phyloP scores from a whole-genome alignment of 225 moss, liverwort and hornwort species.

The Pseudoscleropodium purum region DNA sequence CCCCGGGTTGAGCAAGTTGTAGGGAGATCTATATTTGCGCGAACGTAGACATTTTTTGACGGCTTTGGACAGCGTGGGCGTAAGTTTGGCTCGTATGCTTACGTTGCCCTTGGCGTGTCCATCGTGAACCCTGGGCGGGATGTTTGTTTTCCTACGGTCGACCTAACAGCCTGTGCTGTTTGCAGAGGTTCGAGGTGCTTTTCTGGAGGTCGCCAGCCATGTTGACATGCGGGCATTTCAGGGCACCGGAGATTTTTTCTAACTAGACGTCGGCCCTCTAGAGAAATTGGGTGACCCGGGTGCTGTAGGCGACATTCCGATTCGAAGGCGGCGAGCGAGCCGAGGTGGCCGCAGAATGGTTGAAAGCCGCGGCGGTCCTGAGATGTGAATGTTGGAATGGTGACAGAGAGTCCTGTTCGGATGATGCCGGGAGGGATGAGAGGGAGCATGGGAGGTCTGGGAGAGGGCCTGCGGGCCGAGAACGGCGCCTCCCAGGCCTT shows the following conservation, averaged over 20 bases:
- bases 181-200: conserved; percentile 3
- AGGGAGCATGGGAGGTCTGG: conserved; percentile 64
- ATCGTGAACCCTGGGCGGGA: neutral
- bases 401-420: conserved; percentile 87
- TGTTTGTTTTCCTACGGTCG: neutral
- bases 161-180: neutral
- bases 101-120: neutral
- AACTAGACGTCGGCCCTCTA: neutral
- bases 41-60: neutral
- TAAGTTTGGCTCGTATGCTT: neutral
- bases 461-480: conserved; percentile 55
- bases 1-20: neutral
- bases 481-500: conserved; percentile 52
- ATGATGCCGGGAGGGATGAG: conserved; percentile 89
- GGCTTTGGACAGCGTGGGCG: neutral
- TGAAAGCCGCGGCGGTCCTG: neutral
- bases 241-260: neutral
- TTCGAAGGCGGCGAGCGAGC: neutral
- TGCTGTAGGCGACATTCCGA: neutral
- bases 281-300: neutral
- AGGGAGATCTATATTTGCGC: neutral
- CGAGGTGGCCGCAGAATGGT: neutral
- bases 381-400: conserved; percentile 37
- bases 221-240: neutral
- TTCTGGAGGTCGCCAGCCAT: neutral